phyloP scores from a whole-genome alignment of 768 basidiomycete genomes.

The Myochromella boudieri region DNA sequence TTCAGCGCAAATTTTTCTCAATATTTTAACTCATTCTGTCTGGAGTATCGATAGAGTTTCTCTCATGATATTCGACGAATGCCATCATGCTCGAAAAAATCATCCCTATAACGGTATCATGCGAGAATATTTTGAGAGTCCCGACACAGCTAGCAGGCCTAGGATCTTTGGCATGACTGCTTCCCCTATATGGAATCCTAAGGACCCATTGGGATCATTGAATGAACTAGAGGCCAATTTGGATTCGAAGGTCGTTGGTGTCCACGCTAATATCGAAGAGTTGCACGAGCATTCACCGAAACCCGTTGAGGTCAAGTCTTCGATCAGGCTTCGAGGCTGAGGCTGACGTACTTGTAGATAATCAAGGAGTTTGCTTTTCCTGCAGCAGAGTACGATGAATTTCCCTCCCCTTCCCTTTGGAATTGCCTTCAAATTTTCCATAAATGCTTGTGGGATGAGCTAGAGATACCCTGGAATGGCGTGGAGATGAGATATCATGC shows the following conservation, averaged over 20 bases:
- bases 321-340: not conserved
- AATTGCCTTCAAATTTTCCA: constrained; percentile 35
- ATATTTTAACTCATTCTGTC: constrained; percentile 77
- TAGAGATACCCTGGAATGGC: constrained; percentile 59
- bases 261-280: constrained; percentile 68
- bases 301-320: constrained; percentile 57
- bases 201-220: constrained; percentile 64
- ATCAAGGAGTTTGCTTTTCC: constrained; percentile 57
- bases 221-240: constrained; percentile 65
- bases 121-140: constrained; percentile 59
- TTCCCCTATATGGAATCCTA: constrained; percentile 82
- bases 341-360: constrained; percentile 35
- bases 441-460: constrained; percentile 44
- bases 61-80: constrained; percentile 80
- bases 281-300: constrained; percentile 59
- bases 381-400: constrained; percentile 49
- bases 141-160: constrained; percentile 47
- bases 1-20: constrained; percentile 79
- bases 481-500: constrained; percentile 62
- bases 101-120: constrained; percentile 81
- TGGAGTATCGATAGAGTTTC: constrained; percentile 71
- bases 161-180: constrained; percentile 95
- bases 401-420: constrained; percentile 48
- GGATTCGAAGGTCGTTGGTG: constrained; percentile 73
- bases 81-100: constrained; percentile 74